phyloP scores from a whole-genome alignment of 202 grass and related monocot genomes.

The Hordeum pubiflorum region DNA sequence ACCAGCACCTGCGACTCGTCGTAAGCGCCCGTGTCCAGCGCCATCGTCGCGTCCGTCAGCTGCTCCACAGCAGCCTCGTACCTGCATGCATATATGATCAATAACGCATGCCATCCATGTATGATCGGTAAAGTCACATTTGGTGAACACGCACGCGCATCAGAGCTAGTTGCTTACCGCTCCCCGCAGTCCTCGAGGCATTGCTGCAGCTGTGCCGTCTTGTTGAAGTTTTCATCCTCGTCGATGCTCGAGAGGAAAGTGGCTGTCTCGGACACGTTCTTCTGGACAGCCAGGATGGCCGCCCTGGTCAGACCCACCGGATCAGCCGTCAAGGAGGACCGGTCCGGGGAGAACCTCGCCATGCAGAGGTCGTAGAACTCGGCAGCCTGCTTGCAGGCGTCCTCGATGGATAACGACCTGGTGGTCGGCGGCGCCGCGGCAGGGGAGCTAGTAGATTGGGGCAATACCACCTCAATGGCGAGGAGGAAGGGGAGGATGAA shows the following conservation, averaged over 20 bases:
- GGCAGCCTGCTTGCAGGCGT: conserved; percentile 48
- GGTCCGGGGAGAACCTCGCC: conserved; percentile 36
- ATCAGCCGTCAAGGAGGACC: conserved; percentile 24
- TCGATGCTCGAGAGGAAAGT: conserved; percentile 40
- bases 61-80: conserved; percentile 69
- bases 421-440: not conserved
- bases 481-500: conserved; percentile 33
- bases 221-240: conserved; percentile 36
- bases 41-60: conserved; percentile 43
- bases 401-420: conserved; percentile 12
- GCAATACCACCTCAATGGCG: not conserved
- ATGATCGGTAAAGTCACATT: not conserved
- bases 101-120: not conserved
- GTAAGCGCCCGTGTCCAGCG: conserved; percentile 39
- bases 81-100: not conserved
- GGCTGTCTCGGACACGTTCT: conserved; percentile 45
- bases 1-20: conserved; percentile 37
- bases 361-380: conserved; percentile 49
- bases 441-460: not conserved
- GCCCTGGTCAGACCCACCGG: conserved; percentile 31
- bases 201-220: conserved; percentile 51
- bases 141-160: not conserved
- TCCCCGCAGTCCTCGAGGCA: conserved; percentile 59
- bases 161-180: conserved; percentile 6
- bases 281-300: conserved; percentile 35